phyloP scores from a whole-genome alignment of 257 asterid species.

The Solanum pennellii region DNA sequence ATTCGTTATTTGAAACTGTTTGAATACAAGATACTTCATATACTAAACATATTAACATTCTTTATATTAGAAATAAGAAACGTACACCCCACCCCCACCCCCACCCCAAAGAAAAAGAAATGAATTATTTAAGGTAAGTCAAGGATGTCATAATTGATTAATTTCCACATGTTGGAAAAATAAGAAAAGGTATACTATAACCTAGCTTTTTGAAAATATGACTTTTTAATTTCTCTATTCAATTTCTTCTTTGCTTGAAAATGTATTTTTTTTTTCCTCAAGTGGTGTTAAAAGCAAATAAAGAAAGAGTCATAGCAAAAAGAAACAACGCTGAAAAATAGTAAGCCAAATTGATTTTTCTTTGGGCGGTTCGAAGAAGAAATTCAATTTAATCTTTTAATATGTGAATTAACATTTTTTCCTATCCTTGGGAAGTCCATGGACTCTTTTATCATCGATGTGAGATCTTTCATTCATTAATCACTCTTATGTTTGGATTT shows the following conservation, averaged over 20 bases:
- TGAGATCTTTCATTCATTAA: not conserved
- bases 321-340: not conserved
- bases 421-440: not conserved
- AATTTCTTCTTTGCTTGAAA: not conserved
- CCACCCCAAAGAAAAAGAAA: not conserved
- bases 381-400: not conserved
- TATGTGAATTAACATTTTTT: not conserved
- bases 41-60: not conserved
- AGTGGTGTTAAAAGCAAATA: not conserved
- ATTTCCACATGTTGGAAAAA: not conserved
- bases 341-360: not conserved
- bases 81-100: too few species aligned
- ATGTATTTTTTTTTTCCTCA: not conserved
- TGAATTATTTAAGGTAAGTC: not conserved
- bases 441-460: not conserved
- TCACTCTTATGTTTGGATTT: rapidly evolving
- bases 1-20: too few species aligned
- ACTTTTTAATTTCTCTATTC: not conserved
- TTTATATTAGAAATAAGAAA: not conserved
- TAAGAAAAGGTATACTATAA: not conserved
- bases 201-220: not conserved
- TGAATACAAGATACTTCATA: not conserved
- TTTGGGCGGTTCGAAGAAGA: not conserved
- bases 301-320: not conserved
- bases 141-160: not conserved